Evolutionary conservation across 176 grass and related monocot species (phyloP).

Genomic region (Paspalum vaginatum): DNA sequence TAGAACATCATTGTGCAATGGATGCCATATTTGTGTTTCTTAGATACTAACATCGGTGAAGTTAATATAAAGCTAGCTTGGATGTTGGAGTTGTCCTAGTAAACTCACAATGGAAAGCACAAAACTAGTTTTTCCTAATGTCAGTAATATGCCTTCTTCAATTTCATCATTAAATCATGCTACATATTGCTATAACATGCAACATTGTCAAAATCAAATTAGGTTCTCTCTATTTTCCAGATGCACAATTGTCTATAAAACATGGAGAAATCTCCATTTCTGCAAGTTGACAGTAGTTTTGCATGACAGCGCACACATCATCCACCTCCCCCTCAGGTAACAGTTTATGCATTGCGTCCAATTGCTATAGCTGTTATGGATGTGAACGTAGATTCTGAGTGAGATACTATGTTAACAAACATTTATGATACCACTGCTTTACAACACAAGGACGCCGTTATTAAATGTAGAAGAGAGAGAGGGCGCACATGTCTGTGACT

Average conservation of each 20-base stretch:
- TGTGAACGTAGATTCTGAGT: constrained; percentile 13
- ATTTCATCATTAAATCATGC: constrained; percentile 25
- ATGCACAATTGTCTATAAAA: constrained; percentile 4
- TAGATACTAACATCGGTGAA: neutral
- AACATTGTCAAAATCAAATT: constrained; percentile 4
- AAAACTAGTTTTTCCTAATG: constrained; percentile 13
- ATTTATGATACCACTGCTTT: constrained; percentile 27
- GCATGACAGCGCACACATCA: constrained; percentile 23
- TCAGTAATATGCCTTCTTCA: neutral
- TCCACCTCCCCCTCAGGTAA: constrained; percentile 27
- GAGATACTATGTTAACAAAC: neutral
- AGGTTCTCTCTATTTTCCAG: neutral
- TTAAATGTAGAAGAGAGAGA: no score
- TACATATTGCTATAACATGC: neutral
- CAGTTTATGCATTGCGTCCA: neutral
- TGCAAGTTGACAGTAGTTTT: constrained; percentile 13
- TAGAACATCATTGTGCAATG: constrained; percentile 4
- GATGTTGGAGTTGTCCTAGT: neutral
- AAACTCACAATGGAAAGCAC: constrained; percentile 31
- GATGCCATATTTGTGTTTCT: constrained; percentile 12
- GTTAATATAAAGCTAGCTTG: neutral
- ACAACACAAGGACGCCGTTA: no score
- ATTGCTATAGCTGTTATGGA: constrained; percentile 5
- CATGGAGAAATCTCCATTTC: constrained; percentile 6
- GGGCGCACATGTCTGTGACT: constrained; percentile 57